Evolutionary conservation across 192 early-diverging fungal species (phyloP), one percentile per base, ranked within the genome.

Genomic region (Coemansia interrupta): DNA sequence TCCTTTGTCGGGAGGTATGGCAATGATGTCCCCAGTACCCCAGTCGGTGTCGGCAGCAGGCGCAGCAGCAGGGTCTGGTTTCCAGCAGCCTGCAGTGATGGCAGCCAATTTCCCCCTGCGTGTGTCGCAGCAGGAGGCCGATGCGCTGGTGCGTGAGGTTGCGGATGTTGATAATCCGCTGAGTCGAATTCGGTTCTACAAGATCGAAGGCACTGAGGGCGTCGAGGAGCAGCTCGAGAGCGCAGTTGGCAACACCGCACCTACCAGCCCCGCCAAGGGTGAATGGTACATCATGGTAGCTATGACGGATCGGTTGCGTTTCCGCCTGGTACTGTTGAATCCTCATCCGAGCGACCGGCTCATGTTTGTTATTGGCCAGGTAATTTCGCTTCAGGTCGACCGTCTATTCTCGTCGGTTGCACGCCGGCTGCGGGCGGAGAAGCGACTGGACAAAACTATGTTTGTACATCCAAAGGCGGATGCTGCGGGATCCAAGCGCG

Each of bases 251-350:
- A 38, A 15, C 10, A 36, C 10, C 1, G 6, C 6, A 7, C 3
- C 32, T 7, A 36, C 5, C 32, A 36, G 46, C 2, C 28, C 51
- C 0, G 51, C 49, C 17, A 56, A 50, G 30, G 70, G 66, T 39
- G 70, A 68, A 56, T 79, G 76, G 76, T 69, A 73, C 22, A 48
- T 79, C 19, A 79, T 79, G 76, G 76, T 68, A 0, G 70, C 66
- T 10, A 79, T 79, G 76, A 66, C 71, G 4, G 71, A 79, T 32
- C 70, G 71, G 23, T 58, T 79, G 52, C 66, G 63, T 13, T 79
- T 79, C 60, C 60, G 76, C 13, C 60, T 79, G 26, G 71, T 79
- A 10, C 56, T 69, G 20, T 60, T 79, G 13, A 65, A 53, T 13
- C 66, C 67, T 24, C 66, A 70, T 17, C 60, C 73, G 13, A 55